Evolutionary conservation across 306 rosid species (phyloP), one percentile per base, ranked within the genome.

Genomic region (Luffa acutangula): DNA sequence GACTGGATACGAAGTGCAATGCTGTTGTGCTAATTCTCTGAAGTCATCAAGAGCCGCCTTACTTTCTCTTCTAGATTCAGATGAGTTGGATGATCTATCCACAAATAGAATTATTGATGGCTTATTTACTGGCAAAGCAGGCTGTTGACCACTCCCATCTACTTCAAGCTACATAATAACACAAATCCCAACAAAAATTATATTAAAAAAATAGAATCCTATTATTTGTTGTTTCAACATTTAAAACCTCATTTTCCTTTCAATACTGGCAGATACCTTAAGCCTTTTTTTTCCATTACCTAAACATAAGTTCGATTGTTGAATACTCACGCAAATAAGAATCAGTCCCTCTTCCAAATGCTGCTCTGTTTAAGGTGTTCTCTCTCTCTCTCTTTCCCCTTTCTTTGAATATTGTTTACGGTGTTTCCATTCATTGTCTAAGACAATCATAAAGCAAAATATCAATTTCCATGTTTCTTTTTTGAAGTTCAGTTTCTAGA

Each of bases 101-200:
- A 95, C 88, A 89, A 95, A 95, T 82, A 95, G 80, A 81, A 95
- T 80, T 18, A 91, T 77, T 1, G 97, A 92, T 79, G 97, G 97
- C 83, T 86, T 84, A 83, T 90, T 79, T 82, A 90, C 91, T 2
- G 96, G 97, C 80, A 95, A 87, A 89, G 78, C 43, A 56, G 89
- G 91, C 84, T 80, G 89, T 58, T 81, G 82, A 79, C 80, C 78
- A 13, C 78, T 77, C 56, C 82, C 88, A 81, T 86, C 86, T 72
- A 86, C 92, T 88, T 90, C 97, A 83, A 95, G 90, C 98, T 95
- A 84, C 85, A 77, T 48, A 77, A 13, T 7, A 65, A 20, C 43
- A 20, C 52, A 80, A 82, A 31, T 64, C 48, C 77, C 18, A 54
- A 43, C 5, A 80, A 41, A 13, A 25, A 42, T 43, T 69, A 71